These are phyloP conservation scores for Mallotus repandus DNA, from an alignment of 441 rosid species.

Conservation along the genomic window DNA sequence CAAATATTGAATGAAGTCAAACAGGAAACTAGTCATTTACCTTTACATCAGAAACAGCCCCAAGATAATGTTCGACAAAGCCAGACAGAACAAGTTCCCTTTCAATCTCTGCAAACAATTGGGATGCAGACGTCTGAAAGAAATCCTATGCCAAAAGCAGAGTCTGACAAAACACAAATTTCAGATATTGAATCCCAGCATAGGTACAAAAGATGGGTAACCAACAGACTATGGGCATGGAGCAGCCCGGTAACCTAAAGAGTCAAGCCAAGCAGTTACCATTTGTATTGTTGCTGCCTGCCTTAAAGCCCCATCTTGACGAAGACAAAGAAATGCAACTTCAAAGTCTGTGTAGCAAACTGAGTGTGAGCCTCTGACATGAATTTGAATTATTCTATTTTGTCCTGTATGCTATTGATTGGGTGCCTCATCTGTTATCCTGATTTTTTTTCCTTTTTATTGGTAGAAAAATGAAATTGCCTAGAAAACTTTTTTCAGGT, in stretches of 20 bases:
- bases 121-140: slow-evolving; percentile 51
- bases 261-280: slow-evolving; percentile 64
- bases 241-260: slow-evolving; percentile 42
- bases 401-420: slow-evolving; percentile 14
- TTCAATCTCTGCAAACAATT: slow-evolving; percentile 46
- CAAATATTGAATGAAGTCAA: slow-evolving; percentile 39
- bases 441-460: slow-evolving; percentile 28
- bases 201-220: slow-evolving; percentile 52
- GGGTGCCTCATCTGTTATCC: slow-evolving; percentile 22
- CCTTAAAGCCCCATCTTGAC: slow-evolving; percentile 72
- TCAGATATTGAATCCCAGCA: slow-evolving; percentile 53
- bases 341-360: slow-evolving; percentile 59
- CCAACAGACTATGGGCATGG: slow-evolving; percentile 49
- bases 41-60: slow-evolving; percentile 46
- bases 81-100: slow-evolving; percentile 42
- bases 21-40: slow-evolving; percentile 35
- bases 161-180: slow-evolving; percentile 42
- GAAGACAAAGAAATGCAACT: slow-evolving; percentile 94
- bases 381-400: slow-evolving; percentile 17
- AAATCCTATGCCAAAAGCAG: slow-evolving; percentile 36
- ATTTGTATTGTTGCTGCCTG: slow-evolving; percentile 72
- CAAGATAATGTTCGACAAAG: slow-evolving; percentile 50
- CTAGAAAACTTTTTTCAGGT: slow-evolving; percentile 78
- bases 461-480: slow-evolving; percentile 81
- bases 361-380: slow-evolving; percentile 50